Evolutionary conservation across 108 stramenopile genomes (phyloP), one percentile per base, ranked within the genome.

Genomic region (Nannochloropsis gaditana): DNA sequence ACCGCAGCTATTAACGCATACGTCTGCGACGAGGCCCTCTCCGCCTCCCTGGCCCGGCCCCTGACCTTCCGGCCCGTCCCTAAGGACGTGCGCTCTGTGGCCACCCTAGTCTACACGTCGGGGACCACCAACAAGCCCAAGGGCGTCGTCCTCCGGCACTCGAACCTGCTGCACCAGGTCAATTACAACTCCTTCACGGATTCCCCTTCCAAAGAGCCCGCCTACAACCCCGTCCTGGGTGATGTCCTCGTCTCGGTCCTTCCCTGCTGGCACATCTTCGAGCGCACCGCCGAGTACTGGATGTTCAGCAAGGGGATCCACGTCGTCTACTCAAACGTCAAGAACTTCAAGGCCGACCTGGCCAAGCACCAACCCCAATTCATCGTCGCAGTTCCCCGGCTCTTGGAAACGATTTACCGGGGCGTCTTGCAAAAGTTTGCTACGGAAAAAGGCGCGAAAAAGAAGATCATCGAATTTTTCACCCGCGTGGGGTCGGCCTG

Each of bases 31-130:
- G 82, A 82, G 11, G 19, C 44, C 84, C 47, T 82, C 45, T 44
- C 89, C 21, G 83, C 79, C 15, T 45, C 5, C 15, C 42, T 83
- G 44, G 43, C 44, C 43, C 85, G 83, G 19, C 19, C 19, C 59
- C 59, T 73, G 19, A 73, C 85, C 4, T 43, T 89, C 17, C 43
- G 44, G 19, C 44, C 85, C n/a, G 89, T 85, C 41, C 9, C 43
- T 10, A 11, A 86, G 5, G 85, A 45, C 44, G 79, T 42, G 19
- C 93, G 94, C 79, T 92, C 94, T 44, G 90, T 90, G 82, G 96
- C 96, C 80, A 94, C 97, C 9, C 93, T 99, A 88, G 96, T 99
- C 95, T 99, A 96, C 92, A 99, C 97, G 5, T 94, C 93, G 80
- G 96, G 96, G 50, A 92, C 92, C 5, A 93, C 93, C 9, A 95